These are phyloP conservation scores for Isabelozyma rhagii DNA, from an alignment of 805 yeast species.

Conservation along the genomic window DNA sequence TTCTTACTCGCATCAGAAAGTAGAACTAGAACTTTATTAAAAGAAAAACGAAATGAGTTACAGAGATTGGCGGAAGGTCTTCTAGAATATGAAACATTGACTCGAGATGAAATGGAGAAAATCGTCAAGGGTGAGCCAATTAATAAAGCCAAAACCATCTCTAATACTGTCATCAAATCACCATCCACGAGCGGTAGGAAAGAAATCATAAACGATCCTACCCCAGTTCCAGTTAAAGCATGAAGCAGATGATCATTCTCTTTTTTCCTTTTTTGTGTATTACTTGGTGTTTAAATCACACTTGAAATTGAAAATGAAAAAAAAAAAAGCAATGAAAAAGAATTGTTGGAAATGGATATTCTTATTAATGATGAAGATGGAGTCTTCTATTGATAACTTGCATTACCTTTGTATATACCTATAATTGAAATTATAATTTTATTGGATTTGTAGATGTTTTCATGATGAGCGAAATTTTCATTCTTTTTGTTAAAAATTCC, in stretches of 20 bases:
- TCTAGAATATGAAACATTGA: constrained; percentile 91
- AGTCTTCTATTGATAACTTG: not conserved
- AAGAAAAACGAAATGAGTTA: constrained; percentile 63
- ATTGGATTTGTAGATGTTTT: not conserved
- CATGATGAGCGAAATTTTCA: not conserved
- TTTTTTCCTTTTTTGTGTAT: not conserved
- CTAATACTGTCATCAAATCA: constrained; percentile 62
- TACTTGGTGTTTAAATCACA: not conserved
- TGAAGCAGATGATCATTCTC: not conserved
- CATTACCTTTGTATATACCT: not conserved
- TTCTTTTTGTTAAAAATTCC: too few relatives aligned
- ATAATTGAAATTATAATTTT: not conserved
- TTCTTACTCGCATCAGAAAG: constrained; percentile 72
- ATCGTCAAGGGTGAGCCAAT: constrained; percentile 78
- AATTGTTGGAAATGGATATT: not conserved
- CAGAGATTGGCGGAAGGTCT: constrained; percentile 89
- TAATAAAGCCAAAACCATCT: constrained; percentile 61
- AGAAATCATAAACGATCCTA: constrained; percentile 9
- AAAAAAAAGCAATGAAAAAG: not conserved
- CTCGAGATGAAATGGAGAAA: constrained; percentile 84
- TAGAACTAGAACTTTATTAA: constrained; percentile 69
- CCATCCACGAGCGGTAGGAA: constrained; percentile 7
- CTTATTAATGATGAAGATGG: not conserved
- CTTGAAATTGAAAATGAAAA: not conserved
- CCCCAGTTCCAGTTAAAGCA: constrained; percentile 12